A percentile compares a stretch with the other conserved stretches of the same genome.
Evolutionary conservation across 768 basidiomycete genomes (phyloP).

Genomic region (Termitomyces titanicus): DNA sequence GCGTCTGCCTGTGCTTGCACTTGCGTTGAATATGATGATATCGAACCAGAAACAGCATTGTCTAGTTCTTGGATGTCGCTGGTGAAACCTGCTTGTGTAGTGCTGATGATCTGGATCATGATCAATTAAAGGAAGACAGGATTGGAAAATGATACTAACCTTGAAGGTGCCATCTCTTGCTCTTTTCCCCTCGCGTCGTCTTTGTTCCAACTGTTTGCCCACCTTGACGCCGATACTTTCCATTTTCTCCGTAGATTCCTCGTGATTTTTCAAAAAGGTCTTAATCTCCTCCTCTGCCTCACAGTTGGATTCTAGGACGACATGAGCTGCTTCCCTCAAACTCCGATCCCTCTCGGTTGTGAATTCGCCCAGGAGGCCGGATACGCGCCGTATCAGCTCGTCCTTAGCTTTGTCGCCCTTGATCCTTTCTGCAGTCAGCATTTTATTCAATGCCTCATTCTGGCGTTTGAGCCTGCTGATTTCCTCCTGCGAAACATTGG

Average conservation of each 20-base stretch:
- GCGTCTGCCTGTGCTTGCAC: slow-evolving; percentile 45
- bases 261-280: slow-evolving; percentile 47
- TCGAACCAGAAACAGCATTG: slow-evolving; percentile 39
- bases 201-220: slow-evolving; percentile 37
- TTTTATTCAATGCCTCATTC: slow-evolving; percentile 56
- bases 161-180: slow-evolving; percentile 57
- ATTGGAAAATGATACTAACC: slow-evolving; percentile 29
- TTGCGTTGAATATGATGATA: slow-evolving; percentile 47
- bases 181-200: slow-evolving; percentile 47
- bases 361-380: slow-evolving; percentile 68
- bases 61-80: slow-evolving; percentile 44
- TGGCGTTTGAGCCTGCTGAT: slow-evolving; percentile 63
- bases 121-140: slow-evolving; percentile 2
- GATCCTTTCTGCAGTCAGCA: slow-evolving; percentile 63
- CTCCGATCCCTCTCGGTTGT: slow-evolving; percentile 63
- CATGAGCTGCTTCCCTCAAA: slow-evolving; percentile 53
- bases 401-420: slow-evolving; percentile 68
- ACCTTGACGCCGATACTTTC: slow-evolving; percentile 39
- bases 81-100: slow-evolving; percentile 36
- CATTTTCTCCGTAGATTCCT: slow-evolving; percentile 38
- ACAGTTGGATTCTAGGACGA: slow-evolving; percentile 52
- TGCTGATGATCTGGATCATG: slow-evolving; percentile 35
- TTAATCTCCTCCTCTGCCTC: slow-evolving; percentile 49
- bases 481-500: slow-evolving; percentile 46
- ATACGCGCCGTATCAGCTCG: slow-evolving; percentile 73